Evolutionary conservation across 305 asterid genomes (phyloP).

Genomic region (Solanum chacoense): DNA sequence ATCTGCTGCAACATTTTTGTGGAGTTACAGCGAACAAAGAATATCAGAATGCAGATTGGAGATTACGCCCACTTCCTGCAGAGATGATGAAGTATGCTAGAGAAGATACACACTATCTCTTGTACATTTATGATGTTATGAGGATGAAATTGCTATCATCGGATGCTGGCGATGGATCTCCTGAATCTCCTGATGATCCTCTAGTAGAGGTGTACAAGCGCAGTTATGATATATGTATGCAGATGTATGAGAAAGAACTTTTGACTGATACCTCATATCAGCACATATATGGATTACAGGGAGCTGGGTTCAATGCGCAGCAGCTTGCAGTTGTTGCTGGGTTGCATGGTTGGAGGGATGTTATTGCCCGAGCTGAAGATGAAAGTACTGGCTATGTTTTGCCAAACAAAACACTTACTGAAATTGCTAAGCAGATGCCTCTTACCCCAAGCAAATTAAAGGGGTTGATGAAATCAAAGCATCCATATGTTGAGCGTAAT

Average conservation of each 20-base stretch:
- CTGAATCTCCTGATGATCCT: conserved; percentile 61
- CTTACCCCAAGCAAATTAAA: conserved; percentile 51
- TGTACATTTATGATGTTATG: conserved; percentile 86
- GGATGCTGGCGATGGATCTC: conserved; percentile 43
- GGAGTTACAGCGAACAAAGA: conserved; percentile 91
- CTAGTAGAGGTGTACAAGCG: conserved; percentile 88
- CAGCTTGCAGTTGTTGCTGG: conserved; percentile 97
- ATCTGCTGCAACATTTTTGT: conserved; percentile 75
- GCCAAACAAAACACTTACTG: conserved; percentile 83
- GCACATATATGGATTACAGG: conserved; percentile 77
- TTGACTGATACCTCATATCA: conserved; percentile 79
- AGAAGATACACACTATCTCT: conserved; percentile 95
- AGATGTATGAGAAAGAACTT: conserved; percentile 90
- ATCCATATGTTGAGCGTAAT: conserved; percentile 73
- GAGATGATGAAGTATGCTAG: conserved; percentile 97
- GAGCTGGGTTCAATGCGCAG: conserved; percentile 67
- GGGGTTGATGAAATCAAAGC: conserved; percentile 61
- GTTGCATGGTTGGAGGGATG: conserved; percentile 91
- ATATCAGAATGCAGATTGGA: conserved; percentile 99
- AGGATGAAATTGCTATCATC: conserved; percentile 39
- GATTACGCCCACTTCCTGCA: conserved; percentile 82
- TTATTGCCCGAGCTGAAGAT: conserved; percentile 95
- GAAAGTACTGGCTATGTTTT: conserved; percentile 97
- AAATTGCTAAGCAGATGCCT: conserved; percentile 95
- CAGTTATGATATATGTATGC: conserved; percentile 78